Evolutionary conservation across 2,329 filamentous ascomycete genomes (phyloP), one percentile per base, ranked within the genome.

Genomic region (Trichoderma aggressivum): DNA sequence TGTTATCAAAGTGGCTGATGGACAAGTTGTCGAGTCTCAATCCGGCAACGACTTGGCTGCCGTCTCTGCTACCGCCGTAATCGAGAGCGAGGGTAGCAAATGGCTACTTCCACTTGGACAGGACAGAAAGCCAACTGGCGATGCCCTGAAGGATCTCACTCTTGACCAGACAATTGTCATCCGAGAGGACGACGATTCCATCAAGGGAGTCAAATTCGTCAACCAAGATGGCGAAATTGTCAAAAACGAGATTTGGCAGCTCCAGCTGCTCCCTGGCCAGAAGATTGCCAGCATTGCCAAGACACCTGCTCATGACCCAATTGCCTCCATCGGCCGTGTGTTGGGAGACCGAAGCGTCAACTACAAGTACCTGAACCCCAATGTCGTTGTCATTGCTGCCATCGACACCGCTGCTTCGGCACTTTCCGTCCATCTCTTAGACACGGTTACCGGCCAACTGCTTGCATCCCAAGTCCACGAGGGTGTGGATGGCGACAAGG

Each of bases 291-390:
- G 87, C 58, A 85, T 96, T 50, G 90, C 90, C 3, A 86, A 90
- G 21, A 88, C 91, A 61, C 90, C 93, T 11, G 78, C 87, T 3
- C 91, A 95, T 74, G 94, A 99, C 76, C 94, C 94, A 0, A 90
- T 98, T 61, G 95, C 96, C 3, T 98, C 96, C 0, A 97, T 99
- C 75, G 96, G 96, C 11, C 94, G 93, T 72, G 96, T 98, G 1
- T 88, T 99, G 26, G 94, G 94, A 30, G 92, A 99, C 77, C 89
- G 96, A 56, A 91, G 90, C n/a, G 96, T 99, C 61, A 88, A 95
- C 74, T 99, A 99, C 88, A 99, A 99, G 83, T 98, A 98, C 79
- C 84, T 99, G 53, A 97, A 97, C 82, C 90, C 93, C 0, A 98
- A 97, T 81, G 87, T 93, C 7, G 85, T 94, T 3, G 86, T 98